Percentiles rank a stretch among this genome's conserved stretches.
These are phyloP conservation scores for Coriaria nepalensis DNA, from an alignment of 306 rosid species.

Conservation along the genomic window DNA sequence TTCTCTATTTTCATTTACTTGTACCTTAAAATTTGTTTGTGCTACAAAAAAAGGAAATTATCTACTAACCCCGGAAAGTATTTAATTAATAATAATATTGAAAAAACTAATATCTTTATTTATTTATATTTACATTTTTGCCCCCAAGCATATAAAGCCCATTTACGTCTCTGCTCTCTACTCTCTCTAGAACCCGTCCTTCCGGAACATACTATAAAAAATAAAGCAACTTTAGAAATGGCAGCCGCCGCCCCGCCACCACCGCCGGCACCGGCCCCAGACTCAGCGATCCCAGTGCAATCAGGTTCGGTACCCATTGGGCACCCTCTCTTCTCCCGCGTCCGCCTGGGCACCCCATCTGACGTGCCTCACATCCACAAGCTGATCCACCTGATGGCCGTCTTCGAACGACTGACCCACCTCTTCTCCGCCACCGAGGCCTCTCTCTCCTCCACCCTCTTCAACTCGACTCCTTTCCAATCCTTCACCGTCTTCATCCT, in stretches of 20 bases:
- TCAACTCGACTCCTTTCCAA: slow-evolving; percentile 47
- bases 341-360: slow-evolving; percentile 48
- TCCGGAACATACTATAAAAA: not conserved
- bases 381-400: slow-evolving; percentile 69
- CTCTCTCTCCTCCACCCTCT: slow-evolving; percentile 53
- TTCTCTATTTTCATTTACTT: no score
- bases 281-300: slow-evolving; percentile 15
- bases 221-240: slow-evolving; percentile 8
- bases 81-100: no score
- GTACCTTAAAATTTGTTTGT: no score
- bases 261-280: slow-evolving; percentile 39
- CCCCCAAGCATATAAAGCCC: no score
- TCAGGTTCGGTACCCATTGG: slow-evolving; percentile 27
- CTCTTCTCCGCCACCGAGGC: slow-evolving; percentile 54
- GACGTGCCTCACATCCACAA: slow-evolving; percentile 81
- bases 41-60: no score
- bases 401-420: slow-evolving; percentile 63
- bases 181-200: not conserved
- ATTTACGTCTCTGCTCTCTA: not conserved
- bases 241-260: slow-evolving; percentile 90
- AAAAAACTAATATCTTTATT: no score
- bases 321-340: slow-evolving; percentile 48
- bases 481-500: slow-evolving; percentile 75
- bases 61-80: no score
- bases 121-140: no score